phyloP scores from a whole-genome alignment of 75 land plant genomes.

The Chamaecyparis obtusa region DNA sequence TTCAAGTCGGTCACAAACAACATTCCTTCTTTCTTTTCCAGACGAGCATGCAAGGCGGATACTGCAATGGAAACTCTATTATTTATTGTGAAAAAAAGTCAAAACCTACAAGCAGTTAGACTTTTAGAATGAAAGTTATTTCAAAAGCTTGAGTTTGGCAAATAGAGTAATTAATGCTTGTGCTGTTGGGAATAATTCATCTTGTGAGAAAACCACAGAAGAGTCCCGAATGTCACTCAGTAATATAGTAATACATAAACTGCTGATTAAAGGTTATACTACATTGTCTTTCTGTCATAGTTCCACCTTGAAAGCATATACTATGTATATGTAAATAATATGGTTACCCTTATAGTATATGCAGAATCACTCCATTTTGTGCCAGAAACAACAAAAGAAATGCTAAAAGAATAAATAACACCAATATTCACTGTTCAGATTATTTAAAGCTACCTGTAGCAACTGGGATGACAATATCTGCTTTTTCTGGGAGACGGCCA shows the following conservation, averaged over 20 bases:
- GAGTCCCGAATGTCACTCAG: neutral
- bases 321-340: neutral
- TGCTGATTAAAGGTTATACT: neutral
- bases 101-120: neutral
- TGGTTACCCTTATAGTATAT: neutral
- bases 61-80: conserved; percentile 36
- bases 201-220: neutral
- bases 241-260: neutral
- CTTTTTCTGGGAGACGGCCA: conserved; percentile 80
- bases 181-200: neutral
- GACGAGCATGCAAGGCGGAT: conserved; percentile 83
- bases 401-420: neutral
- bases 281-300: neutral
- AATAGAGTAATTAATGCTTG: neutral
- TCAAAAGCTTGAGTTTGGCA: neutral
- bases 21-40: conserved; percentile 65
- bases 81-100: neutral
- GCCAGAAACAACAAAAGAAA: neutral
- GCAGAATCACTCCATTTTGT: neutral
- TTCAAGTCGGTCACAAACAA: conserved; percentile 82
- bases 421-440: too few species aligned
- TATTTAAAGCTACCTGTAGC: conserved; percentile 67
- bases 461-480: conserved; percentile 81
- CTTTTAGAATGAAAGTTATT: neutral
- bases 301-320: neutral